Percentiles rank a stretch among this genome's conserved stretches.
Evolutionary conservation across 2,329 filamentous ascomycete genomes (phyloP).

Genomic region (Apiospora arundinis): DNA sequence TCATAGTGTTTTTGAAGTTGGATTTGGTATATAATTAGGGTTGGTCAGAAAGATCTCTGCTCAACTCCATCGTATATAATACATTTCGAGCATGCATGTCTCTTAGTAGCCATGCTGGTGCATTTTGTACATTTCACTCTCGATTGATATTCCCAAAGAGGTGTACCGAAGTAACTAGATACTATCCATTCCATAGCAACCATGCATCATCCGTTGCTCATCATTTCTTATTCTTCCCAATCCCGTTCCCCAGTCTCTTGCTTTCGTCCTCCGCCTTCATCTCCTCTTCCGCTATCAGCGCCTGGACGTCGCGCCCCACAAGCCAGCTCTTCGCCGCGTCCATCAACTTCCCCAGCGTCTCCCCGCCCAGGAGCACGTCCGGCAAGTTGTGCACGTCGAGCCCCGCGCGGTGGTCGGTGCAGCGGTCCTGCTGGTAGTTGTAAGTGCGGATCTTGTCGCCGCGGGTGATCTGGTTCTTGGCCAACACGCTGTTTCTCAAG

Average conservation of each 20-base stretch:
- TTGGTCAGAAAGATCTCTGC: not conserved
- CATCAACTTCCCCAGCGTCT: constrained; percentile 77
- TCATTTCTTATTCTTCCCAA: constrained; percentile 25
- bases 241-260: constrained; percentile 14
- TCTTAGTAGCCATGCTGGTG: not conserved
- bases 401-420: constrained; percentile 87
- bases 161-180: not conserved
- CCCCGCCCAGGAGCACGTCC: constrained; percentile 76
- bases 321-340: constrained; percentile 80
- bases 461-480: constrained; percentile 81
- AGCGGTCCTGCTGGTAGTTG: constrained; percentile 77
- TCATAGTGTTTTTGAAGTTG: not conserved
- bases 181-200: too few species aligned
- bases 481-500: constrained; percentile 79
- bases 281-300: constrained; percentile 69
- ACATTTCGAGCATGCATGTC: not conserved
- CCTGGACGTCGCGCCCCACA: constrained; percentile 74
- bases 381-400: constrained; percentile 81
- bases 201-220: not conserved
- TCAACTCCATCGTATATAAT: not conserved
- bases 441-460: constrained; percentile 96
- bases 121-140: not conserved
- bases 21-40: constrained; percentile 1
- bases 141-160: not conserved
- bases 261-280: constrained; percentile 42